Percentiles rank a stretch among this genome's conserved stretches.
These are phyloP conservation scores for Mytilinidion resinicola DNA, from an alignment of 495 filamentous ascomycete species.

Conservation along the genomic window DNA sequence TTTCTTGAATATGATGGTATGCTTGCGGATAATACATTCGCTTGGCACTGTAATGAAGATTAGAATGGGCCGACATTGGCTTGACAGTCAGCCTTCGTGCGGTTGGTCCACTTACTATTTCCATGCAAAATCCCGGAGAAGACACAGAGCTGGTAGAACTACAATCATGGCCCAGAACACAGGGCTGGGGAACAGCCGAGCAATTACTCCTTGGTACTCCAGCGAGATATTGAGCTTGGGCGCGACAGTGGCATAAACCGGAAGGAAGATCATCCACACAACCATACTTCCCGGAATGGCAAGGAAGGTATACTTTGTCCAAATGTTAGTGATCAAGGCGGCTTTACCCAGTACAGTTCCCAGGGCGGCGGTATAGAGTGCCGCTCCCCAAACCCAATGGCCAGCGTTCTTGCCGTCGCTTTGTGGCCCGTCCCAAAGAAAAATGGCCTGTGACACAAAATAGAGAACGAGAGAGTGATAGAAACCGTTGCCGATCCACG, in stretches of 20 bases:
- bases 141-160: constrained; percentile 72
- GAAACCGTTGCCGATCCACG: constrained; percentile 88
- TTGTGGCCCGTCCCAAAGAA: constrained; percentile 67
- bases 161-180: constrained; percentile 85
- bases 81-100: constrained; percentile 25
- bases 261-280: constrained; percentile 86
- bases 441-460: constrained; percentile 74
- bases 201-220: constrained; percentile 81
- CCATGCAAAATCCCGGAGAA: constrained; percentile 82
- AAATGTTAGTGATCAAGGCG: constrained; percentile 88
- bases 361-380: constrained; percentile 84
- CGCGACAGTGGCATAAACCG: constrained; percentile 83
- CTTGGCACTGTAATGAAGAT: constrained; percentile 48
- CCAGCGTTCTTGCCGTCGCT: constrained; percentile 71
- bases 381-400: constrained; percentile 96
- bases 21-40: constrained; percentile 93
- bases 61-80: not conserved
- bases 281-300: constrained; percentile 91
- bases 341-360: constrained; percentile 93
- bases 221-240: constrained; percentile 75
- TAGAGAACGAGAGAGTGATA: constrained; percentile 95
- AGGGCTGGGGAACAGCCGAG: constrained; percentile 70
- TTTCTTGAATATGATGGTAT: constrained; percentile 99
- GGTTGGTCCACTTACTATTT: constrained; percentile 45
- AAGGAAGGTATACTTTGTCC: constrained; percentile 96